Conservation (phyloP, 164 flowering plant genomes). For the Magnolia kwangsiensis region DNA sequence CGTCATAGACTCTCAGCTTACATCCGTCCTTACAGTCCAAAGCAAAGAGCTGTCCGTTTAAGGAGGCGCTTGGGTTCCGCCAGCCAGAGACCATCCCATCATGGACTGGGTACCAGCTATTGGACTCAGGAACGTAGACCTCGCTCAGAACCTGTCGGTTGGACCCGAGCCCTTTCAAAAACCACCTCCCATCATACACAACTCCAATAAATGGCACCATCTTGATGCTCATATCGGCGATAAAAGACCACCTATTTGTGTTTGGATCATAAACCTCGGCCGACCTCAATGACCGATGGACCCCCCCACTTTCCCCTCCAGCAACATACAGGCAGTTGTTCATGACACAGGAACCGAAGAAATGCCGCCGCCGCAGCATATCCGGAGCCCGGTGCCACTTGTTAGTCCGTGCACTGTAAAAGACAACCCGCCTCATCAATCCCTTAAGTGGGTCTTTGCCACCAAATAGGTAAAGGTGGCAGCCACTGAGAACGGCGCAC, state of each 20-base stretch:
- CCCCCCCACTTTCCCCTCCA: slow-evolving; percentile 81
- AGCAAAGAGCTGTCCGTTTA: slow-evolving; percentile 65
- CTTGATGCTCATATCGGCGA: slow-evolving; percentile 76
- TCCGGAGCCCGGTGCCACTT: slow-evolving; percentile 96
- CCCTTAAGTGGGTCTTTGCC: slow-evolving; percentile 76
- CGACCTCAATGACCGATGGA: slow-evolving; percentile 56
- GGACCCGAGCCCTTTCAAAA: slow-evolving; percentile 71
- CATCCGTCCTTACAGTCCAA: slow-evolving; percentile 87
- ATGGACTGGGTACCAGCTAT: slow-evolving; percentile 65
- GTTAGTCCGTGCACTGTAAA: slow-evolving; percentile 75
- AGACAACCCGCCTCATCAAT: slow-evolving; percentile 78
- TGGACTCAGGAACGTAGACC: slow-evolving; percentile 58
- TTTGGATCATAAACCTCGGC: slow-evolving; percentile 85
- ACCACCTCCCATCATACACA: slow-evolving; percentile 80
- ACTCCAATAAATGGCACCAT: slow-evolving; percentile 88
- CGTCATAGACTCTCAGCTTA: slow-evolving; percentile 66
- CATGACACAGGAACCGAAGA: slow-evolving; percentile 81
- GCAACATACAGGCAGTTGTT: slow-evolving; percentile 88
- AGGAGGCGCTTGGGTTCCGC: slow-evolving; percentile 65
- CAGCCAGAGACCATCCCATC: slow-evolving; percentile 85
- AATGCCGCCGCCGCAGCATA: slow-evolving; percentile 72
- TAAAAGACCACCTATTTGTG: slow-evolving; percentile 75
- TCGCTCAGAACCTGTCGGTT: slow-evolving; percentile 79
- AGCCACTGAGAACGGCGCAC: slow-evolving; percentile 78
- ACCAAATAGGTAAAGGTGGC: slow-evolving; percentile 79